These are phyloP conservation scores for Globisporangium cederbergense DNA, from an alignment of 352 stramenopile genomes.

Conservation along the genomic window DNA sequence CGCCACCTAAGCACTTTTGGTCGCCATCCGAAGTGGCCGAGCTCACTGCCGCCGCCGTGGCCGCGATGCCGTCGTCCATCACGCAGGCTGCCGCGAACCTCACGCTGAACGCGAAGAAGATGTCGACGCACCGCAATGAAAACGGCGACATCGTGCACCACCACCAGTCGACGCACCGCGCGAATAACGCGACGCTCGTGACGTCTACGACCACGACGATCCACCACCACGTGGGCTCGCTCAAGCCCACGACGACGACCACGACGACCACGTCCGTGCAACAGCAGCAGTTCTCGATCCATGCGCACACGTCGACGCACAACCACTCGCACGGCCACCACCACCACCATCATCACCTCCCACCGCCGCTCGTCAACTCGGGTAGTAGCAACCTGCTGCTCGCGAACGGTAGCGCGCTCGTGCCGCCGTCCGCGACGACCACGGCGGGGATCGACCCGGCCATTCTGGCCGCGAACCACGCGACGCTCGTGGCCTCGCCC, in stretches of 20 bases:
- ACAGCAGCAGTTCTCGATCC: conserved; percentile 49
- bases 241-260: conserved; percentile 20
- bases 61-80: conserved; percentile 60
- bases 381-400: conserved; percentile 23
- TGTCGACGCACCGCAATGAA: conserved; percentile 57
- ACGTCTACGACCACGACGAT: conserved; percentile 80
- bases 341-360: conserved; percentile 46
- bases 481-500: conserved; percentile 38
- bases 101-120: conserved; percentile 41
- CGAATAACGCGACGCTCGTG: conserved; percentile 66
- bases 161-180: conserved; percentile 70
- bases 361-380: conserved; percentile 18
- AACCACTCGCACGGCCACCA: conserved; percentile 39
- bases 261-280: conserved; percentile 26
- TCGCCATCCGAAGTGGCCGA: conserved; percentile 75
- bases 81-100: conserved; percentile 41
- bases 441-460: conserved; percentile 27
- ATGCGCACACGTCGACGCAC: conserved; percentile 10
- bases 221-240: conserved; percentile 49
- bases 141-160: conserved; percentile 78
- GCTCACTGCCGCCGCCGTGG: conserved; percentile 68
- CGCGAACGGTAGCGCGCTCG: conserved; percentile 36
- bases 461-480: conserved; percentile 12
- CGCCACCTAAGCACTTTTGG: conserved; percentile 60
- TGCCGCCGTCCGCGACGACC: conserved; percentile 10